Percentiles rank a stretch among this genome's conserved stretches.
These are phyloP conservation scores for Trametes villosa DNA, from an alignment of 768 basidiomycete genomes.

Conservation along the genomic window DNA sequence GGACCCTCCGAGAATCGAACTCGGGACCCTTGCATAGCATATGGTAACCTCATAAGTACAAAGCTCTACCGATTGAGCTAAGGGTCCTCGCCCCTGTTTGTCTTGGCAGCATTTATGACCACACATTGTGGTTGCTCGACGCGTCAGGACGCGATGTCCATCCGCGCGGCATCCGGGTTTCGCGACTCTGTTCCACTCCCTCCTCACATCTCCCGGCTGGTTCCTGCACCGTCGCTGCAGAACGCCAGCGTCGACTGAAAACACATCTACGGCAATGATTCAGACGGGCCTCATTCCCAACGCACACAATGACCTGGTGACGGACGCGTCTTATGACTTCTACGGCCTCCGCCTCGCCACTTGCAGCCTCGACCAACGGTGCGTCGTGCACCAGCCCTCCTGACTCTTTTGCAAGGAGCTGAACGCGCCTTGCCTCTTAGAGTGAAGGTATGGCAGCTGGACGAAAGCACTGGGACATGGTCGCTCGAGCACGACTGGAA, in stretches of 20 bases:
- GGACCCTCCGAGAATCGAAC: constrained; percentile 68
- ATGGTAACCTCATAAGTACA: constrained; percentile 62
- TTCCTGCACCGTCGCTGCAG: too few relatives aligned
- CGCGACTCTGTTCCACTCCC: too few relatives aligned
- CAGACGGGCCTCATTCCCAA: constrained; percentile 80
- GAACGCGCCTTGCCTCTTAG: constrained; percentile 40
- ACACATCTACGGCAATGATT: constrained; percentile 58
- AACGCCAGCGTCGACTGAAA: too few relatives aligned
- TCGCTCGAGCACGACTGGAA: constrained; percentile 89
- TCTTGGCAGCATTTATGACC: too few relatives aligned
- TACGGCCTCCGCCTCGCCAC: constrained; percentile 85
- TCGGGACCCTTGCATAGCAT: constrained; percentile 61
- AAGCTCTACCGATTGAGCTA: constrained; percentile 68
- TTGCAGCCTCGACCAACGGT: constrained; percentile 84
- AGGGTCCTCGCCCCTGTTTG: constrained; percentile 40
- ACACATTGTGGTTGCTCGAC: too few relatives aligned
- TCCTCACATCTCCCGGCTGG: too few relatives aligned
- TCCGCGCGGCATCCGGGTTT: too few relatives aligned
- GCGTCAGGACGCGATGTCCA: too few relatives aligned
- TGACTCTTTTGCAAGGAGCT: background rate
- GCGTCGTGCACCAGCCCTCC: constrained; percentile 15
- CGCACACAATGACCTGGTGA: constrained; percentile 80
- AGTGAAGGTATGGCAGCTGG: constrained; percentile 85
- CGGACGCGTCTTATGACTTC: constrained; percentile 89
- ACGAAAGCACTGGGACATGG: constrained; percentile 77